A percentile compares a stretch with the other conserved stretches of the same genome.
phyloP scores from a whole-genome alignment of 1,284 basidiomycete genomes.

The Cutaneotrichosporon curvatum region DNA sequence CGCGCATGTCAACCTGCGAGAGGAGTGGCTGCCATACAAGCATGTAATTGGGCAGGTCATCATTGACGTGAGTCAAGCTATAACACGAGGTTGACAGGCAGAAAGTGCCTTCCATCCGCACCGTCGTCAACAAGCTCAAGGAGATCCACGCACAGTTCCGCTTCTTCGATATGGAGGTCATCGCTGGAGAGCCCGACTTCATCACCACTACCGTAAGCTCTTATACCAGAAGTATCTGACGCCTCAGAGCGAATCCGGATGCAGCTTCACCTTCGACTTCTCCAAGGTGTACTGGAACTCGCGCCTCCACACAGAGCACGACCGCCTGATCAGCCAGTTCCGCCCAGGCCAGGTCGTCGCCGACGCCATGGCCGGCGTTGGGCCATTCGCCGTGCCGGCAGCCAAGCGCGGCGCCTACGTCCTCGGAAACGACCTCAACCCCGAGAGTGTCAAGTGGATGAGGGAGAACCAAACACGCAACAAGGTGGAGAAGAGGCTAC shows the following conservation, averaged over 20 bases:
- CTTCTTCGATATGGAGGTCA: slow-evolving; percentile 93
- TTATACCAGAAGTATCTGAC: neutral
- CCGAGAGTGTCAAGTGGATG: slow-evolving; percentile 73
- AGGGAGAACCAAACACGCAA: slow-evolving; percentile 66
- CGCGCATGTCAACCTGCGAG: slow-evolving; percentile 79
- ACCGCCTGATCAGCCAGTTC: slow-evolving; percentile 68
- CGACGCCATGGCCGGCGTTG: slow-evolving; percentile 96
- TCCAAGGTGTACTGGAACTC: slow-evolving; percentile 98
- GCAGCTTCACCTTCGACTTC: slow-evolving; percentile 89
- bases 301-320: slow-evolving; percentile 83
- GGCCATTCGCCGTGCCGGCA: slow-evolving; percentile 90
- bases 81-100: slow-evolving; percentile 36
- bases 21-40: slow-evolving; percentile 87
- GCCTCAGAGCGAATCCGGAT: slow-evolving; percentile 68
- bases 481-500: slow-evolving; percentile 60
- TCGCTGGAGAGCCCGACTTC: slow-evolving; percentile 83
- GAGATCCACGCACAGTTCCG: slow-evolving; percentile 81
- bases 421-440: slow-evolving; percentile 91
- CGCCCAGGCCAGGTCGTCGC: slow-evolving; percentile 64
- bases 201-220: slow-evolving; percentile 68
- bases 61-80: slow-evolving; percentile 60
- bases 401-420: slow-evolving; percentile 83
- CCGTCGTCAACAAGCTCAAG: slow-evolving; percentile 94
- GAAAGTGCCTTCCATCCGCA: slow-evolving; percentile 76
- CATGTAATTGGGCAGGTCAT: slow-evolving; percentile 84